Percentiles rank a stretch among this genome's conserved stretches.
These are phyloP conservation scores for Colletotrichum simmondsii DNA, from an alignment of 2,329 filamentous ascomycete species.

Conservation along the genomic window DNA sequence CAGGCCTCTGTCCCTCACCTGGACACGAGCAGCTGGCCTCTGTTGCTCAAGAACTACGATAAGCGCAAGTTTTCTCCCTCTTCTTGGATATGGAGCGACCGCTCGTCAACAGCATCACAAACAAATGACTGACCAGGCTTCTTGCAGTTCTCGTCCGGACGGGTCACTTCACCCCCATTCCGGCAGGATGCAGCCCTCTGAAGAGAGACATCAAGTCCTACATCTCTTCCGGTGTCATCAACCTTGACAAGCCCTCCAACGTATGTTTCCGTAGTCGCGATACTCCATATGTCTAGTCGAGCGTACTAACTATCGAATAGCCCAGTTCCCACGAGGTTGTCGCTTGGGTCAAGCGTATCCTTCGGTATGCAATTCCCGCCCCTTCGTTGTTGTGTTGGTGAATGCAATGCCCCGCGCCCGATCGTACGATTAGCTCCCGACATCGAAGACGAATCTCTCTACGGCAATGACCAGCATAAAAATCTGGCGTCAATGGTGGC, in stretches of 20 bases:
- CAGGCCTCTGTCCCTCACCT: slow-evolving; percentile 81
- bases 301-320: slow-evolving; percentile 19
- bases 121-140: slow-evolving; percentile 19
- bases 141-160: slow-evolving; percentile 86
- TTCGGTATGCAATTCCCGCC: slow-evolving; percentile 69
- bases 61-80: slow-evolving; percentile 71
- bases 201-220: slow-evolving; percentile 97
- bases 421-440: not conserved
- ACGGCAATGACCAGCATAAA: not conserved
- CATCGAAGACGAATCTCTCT: not conserved
- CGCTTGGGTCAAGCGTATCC: slow-evolving; percentile 98
- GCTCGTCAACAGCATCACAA: slow-evolving; percentile 38
- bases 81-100: slow-evolving; percentile 15
- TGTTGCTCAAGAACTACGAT: slow-evolving; percentile 96
- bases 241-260: slow-evolving; percentile 78
- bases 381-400: not conserved
- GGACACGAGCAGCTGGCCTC: slow-evolving; percentile 90
- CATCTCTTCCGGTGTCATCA: slow-evolving; percentile 97
- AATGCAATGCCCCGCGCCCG: slow-evolving; percentile 1
- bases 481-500: not conserved
- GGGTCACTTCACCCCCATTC: slow-evolving; percentile 96
- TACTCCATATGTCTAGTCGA: not conserved
- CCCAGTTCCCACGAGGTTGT: slow-evolving; percentile 89
- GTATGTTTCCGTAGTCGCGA: slow-evolving; percentile 4
- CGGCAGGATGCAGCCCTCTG: slow-evolving; percentile 88